Conservation (phyloP, 2,329 filamentous ascomycete genomes). For the Fusarium sororula region DNA sequence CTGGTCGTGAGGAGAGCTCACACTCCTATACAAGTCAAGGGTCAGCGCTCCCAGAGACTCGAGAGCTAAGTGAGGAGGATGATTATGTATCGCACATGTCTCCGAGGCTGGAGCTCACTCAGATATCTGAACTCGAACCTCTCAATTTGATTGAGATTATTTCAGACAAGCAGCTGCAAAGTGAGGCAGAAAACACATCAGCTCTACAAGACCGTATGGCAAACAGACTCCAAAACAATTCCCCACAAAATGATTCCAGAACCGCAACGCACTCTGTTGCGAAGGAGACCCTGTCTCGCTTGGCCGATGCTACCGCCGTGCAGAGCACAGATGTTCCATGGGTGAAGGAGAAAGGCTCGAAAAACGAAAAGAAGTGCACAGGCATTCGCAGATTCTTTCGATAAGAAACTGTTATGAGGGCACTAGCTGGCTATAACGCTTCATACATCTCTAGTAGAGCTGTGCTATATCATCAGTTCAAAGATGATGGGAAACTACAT, state of each 20-base stretch:
- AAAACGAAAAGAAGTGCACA: conserved; percentile 41
- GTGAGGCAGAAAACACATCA: background rate
- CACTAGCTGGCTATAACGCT: background rate
- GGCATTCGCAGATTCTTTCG: conserved; percentile 58
- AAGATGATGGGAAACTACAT: background rate
- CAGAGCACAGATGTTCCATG: conserved; percentile 48
- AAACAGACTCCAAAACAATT: conserved; percentile 14
- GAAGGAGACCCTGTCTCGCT: conserved; percentile 23
- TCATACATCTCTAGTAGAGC: conserved; percentile 5
- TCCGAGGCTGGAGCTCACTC: conserved; percentile 6
- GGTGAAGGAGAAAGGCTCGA: conserved; percentile 43
- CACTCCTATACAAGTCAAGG: conserved; percentile 14
- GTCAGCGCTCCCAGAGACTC: conserved; percentile 14
- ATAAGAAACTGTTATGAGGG: conserved; percentile 30
- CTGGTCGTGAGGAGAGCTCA: conserved; percentile 9
- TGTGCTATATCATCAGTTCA: background rate
- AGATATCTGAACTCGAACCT: conserved; percentile 6
- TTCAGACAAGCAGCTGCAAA: background rate
- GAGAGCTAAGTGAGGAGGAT: conserved; percentile 1
- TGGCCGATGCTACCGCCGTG: background rate
- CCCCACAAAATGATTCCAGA: conserved; percentile 4
- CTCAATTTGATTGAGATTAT: conserved; percentile 5
- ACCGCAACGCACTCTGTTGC: background rate
- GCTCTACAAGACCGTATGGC: conserved; percentile 3
- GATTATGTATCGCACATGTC: background rate